Base-by-base conservation (phyloP, 2,329 filamentous ascomycete genomes). In the Fonsecaea nubica region DNA sequence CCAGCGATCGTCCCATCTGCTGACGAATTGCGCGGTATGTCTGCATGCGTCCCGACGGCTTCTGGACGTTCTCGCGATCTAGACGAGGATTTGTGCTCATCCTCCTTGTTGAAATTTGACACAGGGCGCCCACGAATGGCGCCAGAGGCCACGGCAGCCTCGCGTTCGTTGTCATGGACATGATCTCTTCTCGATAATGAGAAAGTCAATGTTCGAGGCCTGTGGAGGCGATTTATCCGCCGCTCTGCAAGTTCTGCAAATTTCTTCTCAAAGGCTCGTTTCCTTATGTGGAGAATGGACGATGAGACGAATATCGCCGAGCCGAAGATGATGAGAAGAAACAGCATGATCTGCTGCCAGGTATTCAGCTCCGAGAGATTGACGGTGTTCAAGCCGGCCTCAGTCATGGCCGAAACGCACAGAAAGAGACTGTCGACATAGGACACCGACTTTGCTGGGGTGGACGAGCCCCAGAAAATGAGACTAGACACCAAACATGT, bases 381-480 rank as follows among this genome's bases (percentile, higher is more conserved):
- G 71, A 84, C 76, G 0, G 81, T 82, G 57, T 83, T 83, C 10
- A 84, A 73, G 18, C 71, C 82, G 5, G 82, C 80, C 62, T 80
- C 68, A 1, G 81, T 83, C 81, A 84, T 84, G 18, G 81, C 82
- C 48, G 79, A 81, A 15, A 81, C 76, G 13, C 74, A 73, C 5
- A 84, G 69, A 70, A 84, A 84, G 2, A 85, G 73, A 2, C 80
- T 76, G 69, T 84, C 82, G 8, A 76, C 78, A 69, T 82, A 84
- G 57, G 72, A 74, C 38, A 84, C 75, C 59, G 77, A 80, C 56
- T 74, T 71, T n/a, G 74, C 65, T 1, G 80, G 78, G 0, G 80
- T 83, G 8, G 80, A 80, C 7, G 79, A 75, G 40, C 76, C 81
- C 80, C 80, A 84, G 72, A 84, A 80, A 58, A 85, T 79, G 52